Percentiles rank a stretch among this genome's conserved stretches.
Evolutionary conservation across 306 rosid genomes (phyloP).

Genomic region (Rosa persica): DNA sequence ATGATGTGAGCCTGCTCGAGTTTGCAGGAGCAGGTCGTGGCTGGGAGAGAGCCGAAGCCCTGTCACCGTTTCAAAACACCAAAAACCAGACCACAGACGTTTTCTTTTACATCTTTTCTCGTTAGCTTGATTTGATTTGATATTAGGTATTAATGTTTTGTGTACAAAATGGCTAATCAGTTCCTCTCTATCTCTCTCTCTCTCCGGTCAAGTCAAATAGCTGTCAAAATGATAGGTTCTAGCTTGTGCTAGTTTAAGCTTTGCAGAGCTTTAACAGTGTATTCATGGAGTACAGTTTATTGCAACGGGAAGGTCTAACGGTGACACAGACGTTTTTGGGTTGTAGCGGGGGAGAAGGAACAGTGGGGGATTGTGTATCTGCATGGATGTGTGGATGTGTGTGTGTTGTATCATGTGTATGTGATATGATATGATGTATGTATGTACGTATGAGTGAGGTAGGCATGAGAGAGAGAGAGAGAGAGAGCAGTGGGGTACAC

Average conservation of each 20-base stretch:
- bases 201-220: constrained; percentile 12
- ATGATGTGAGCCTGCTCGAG: constrained; percentile 8
- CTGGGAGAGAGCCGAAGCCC: constrained; percentile 23
- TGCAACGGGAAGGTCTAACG: background rate
- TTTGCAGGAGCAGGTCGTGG: background rate
- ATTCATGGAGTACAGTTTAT: background rate
- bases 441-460: background rate
- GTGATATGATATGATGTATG: background rate
- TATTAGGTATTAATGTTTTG: constrained; percentile 7
- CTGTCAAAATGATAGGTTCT: constrained; percentile 2
- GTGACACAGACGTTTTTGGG: background rate
- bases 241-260: background rate
- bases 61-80: background rate
- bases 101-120: constrained; percentile 4
- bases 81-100: background rate
- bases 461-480: background rate
- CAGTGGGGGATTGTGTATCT: constrained; percentile 5
- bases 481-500: constrained; percentile 6
- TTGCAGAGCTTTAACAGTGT: background rate
- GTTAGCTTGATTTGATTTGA: constrained; percentile 8
- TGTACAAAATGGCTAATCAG: background rate
- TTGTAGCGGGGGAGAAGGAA: background rate
- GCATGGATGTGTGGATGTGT: background rate
- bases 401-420: background rate
- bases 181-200: background rate